Conservation (phyloP, 106 monocot genomes). For the Acorus calamus region DNA sequence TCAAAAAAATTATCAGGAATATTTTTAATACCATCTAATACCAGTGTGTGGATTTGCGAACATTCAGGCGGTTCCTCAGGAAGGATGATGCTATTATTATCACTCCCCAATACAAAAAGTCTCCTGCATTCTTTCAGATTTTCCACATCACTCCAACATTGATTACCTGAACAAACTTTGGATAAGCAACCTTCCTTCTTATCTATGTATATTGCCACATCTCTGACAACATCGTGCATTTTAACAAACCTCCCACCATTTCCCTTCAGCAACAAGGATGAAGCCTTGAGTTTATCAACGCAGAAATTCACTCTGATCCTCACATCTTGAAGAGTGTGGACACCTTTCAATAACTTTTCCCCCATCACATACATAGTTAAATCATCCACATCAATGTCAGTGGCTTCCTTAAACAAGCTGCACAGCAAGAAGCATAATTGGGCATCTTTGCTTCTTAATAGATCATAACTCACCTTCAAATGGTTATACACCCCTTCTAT, state of each 20-base stretch:
- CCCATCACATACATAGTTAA: slow-evolving; percentile 9
- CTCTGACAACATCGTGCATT: slow-evolving; percentile 28
- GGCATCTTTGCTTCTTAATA: background rate
- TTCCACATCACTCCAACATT: slow-evolving; percentile 3
- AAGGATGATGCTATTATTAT: slow-evolving; percentile 9
- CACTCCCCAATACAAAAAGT: slow-evolving; percentile 7
- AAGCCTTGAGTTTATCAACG: slow-evolving; percentile 11
- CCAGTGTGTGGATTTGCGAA: slow-evolving; percentile 3
- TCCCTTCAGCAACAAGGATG: slow-evolving; percentile 15
- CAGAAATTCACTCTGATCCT: slow-evolving; percentile 8
- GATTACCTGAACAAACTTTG: slow-evolving; percentile 11
- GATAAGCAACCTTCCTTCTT: slow-evolving; percentile 10
- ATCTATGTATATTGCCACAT: slow-evolving; percentile 22
- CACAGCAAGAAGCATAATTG: slow-evolving; percentile 17
- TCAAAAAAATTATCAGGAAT: slow-evolving; percentile 15
- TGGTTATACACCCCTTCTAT: slow-evolving; percentile 13
- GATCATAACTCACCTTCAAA: slow-evolving; percentile 14
- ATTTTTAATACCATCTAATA: slow-evolving; percentile 5
- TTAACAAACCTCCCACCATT: slow-evolving; percentile 9
- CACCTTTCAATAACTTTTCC: slow-evolving; percentile 10
- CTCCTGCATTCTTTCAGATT: slow-evolving; percentile 11
- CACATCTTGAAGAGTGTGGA: slow-evolving; percentile 4
- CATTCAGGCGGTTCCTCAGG: slow-evolving; percentile 15
- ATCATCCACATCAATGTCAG: slow-evolving; percentile 22
- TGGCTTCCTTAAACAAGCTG: slow-evolving; percentile 14